A percentile compares a stretch with the other conserved stretches of the same genome.
phyloP scores from a whole-genome alignment of 805 yeast genomes.

The Ogataea siamensis region DNA sequence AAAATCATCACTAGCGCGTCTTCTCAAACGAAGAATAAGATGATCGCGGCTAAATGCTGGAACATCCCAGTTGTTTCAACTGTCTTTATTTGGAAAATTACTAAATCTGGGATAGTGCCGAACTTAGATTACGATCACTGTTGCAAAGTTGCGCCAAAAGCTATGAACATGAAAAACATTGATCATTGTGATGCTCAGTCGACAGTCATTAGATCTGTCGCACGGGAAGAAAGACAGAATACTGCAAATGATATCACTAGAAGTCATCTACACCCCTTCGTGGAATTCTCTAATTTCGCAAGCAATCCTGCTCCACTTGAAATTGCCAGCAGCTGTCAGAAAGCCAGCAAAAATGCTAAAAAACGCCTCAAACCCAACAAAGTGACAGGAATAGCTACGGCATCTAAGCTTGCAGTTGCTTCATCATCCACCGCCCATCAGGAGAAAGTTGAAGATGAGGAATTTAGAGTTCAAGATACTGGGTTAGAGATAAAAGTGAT shows the following conservation, averaged over 20 bases:
- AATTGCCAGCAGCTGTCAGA: too few species aligned
- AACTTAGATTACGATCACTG: not conserved
- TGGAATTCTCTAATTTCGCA: too few species aligned
- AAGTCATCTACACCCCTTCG: not conserved
- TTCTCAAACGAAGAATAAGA: conserved; percentile 39
- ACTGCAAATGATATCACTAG: not conserved
- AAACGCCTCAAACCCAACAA: not conserved
- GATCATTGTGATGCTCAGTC: too few species aligned
- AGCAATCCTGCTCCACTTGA: too few species aligned
- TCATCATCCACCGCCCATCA: too few species aligned
- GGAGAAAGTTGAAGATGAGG: too few species aligned
- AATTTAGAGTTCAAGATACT: too few species aligned
- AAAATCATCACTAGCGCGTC: not conserved
- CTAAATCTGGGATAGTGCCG: conserved; percentile 39
- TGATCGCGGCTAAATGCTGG: conserved; percentile 58
- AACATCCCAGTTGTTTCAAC: conserved; percentile 56
- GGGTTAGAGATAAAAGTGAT: too few species aligned
- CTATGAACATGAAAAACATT: not conserved
- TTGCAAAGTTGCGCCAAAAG: not conserved
- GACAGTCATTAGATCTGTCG: too few species aligned
- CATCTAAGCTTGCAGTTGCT: too few species aligned
- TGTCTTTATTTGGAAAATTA: conserved; percentile 52
- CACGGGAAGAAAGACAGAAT: too few species aligned
- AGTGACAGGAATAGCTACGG: not conserved
- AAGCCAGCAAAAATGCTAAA: not conserved